Evolutionary conservation across 2,329 filamentous ascomycete genomes (phyloP).

Genomic region (Botrytis hyacinthi): DNA sequence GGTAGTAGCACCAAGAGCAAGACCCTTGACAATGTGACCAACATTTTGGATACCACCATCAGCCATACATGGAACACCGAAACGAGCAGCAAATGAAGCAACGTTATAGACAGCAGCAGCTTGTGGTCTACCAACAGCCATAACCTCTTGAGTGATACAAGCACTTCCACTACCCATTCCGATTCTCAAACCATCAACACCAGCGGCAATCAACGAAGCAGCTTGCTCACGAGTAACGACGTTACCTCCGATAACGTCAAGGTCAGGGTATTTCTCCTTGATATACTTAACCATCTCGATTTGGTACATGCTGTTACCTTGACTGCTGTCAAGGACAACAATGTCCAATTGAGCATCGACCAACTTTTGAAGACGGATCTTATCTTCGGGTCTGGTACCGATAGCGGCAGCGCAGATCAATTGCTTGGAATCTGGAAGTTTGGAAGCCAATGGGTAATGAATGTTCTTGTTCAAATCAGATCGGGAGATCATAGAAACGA

Average conservation of each 20-base stretch:
- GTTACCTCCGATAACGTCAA: constrained; percentile 97
- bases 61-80: constrained; percentile 96
- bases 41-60: constrained; percentile 98
- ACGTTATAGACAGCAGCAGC: constrained; percentile 91
- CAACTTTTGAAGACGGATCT: constrained; percentile 77
- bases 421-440: constrained; percentile 96
- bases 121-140: constrained; percentile 96
- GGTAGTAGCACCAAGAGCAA: constrained; percentile 88
- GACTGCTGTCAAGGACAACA: constrained; percentile 91
- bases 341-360: constrained; percentile 95
- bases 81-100: constrained; percentile 81
- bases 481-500: constrained; percentile 87
- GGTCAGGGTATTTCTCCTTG: constrained; percentile 78
- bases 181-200: constrained; percentile 93
- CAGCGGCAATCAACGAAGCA: constrained; percentile 84
- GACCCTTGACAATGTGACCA: constrained; percentile 97
- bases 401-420: constrained; percentile 93
- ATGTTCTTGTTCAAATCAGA: constrained; percentile 99
- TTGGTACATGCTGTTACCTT: constrained; percentile 98
- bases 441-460: constrained; percentile 93
- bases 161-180: constrained; percentile 98
- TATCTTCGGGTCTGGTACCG: constrained; percentile 92
- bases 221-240: constrained; percentile 98
- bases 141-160: constrained; percentile 99
- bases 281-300: constrained; percentile 97